Evolutionary conservation across 495 filamentous ascomycete genomes (phyloP).

Genomic region (Aspergillus panamensis): DNA sequence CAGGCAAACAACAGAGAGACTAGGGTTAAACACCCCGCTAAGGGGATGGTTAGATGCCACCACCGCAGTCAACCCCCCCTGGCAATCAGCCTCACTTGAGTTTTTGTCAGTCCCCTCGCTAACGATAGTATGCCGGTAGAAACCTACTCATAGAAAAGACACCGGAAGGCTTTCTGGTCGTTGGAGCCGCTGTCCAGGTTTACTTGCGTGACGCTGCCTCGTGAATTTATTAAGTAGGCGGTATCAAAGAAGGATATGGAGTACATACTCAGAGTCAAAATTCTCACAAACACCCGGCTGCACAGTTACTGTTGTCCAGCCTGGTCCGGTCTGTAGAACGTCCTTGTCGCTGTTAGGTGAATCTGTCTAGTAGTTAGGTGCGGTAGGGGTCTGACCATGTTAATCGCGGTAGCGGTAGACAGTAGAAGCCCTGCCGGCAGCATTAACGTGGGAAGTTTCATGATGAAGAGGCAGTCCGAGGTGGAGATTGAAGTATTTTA

Average conservation of each 20-base stretch:
- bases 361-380: too few species aligned
- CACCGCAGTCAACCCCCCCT: neutral
- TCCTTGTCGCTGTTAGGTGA: slow-evolving; percentile 1
- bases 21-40: neutral
- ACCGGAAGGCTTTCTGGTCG: neutral
- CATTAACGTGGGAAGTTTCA: neutral
- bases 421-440: neutral
- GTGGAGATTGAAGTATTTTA: neutral
- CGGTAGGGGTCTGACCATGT: neutral
- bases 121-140: neutral
- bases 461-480: neutral
- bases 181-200: neutral
- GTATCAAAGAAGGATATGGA: neutral
- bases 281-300: neutral
- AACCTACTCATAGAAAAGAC: slow-evolving; percentile 1
- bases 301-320: neutral
- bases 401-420: neutral
- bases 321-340: neutral
- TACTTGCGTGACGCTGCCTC: neutral
- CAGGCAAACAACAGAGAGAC: neutral
- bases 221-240: neutral
- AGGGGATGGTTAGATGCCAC: neutral
- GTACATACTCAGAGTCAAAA: neutral
- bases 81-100: neutral
- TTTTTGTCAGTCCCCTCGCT: neutral